Conservation (phyloP, 2,329 filamentous ascomycete species). For the Ceratocystis ficicola region DNA sequence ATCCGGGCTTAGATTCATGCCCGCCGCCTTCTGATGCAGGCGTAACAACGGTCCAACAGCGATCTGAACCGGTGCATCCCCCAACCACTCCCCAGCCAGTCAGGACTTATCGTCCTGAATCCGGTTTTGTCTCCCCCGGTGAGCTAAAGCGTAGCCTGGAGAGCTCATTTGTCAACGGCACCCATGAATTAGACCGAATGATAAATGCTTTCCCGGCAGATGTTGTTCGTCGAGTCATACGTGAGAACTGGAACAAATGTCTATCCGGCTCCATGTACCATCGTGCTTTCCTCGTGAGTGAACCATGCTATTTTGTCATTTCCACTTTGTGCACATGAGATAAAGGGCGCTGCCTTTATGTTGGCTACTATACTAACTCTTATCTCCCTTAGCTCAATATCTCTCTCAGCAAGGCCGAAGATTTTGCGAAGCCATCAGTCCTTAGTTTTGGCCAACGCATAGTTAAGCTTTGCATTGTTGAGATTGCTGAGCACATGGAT, state of each 20-base stretch:
- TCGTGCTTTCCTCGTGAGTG: constrained; percentile 36
- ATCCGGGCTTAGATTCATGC: too few species aligned
- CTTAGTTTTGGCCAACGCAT: constrained; percentile 37
- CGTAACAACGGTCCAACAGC: too few species aligned
- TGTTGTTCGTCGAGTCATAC: constrained; percentile 33
- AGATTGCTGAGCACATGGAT: constrained; percentile 30
- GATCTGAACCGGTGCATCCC: background rate
- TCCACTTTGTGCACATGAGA: too few species aligned
- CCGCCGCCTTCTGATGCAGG: too few species aligned
- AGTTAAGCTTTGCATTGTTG: constrained; percentile 32
- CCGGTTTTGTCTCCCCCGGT: background rate
- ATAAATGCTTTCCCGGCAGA: constrained; percentile 32
- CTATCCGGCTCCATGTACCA: constrained; percentile 37
- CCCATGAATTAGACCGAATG: constrained; percentile 17
- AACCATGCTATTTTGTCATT: background rate
- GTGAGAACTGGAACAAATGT: constrained; percentile 37
- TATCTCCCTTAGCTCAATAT: background rate
- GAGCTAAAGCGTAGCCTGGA: background rate
- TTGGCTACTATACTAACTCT: background rate
- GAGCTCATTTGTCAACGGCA: constrained; percentile 3
- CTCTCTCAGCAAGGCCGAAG: constrained; percentile 25
- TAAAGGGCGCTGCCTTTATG: too few species aligned
- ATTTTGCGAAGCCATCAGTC: constrained; percentile 32
- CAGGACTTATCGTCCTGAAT: background rate
- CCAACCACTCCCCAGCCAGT: background rate